Conservation (phyloP, 2,329 filamentous ascomycete species). For the Alternaria infectoria region DNA sequence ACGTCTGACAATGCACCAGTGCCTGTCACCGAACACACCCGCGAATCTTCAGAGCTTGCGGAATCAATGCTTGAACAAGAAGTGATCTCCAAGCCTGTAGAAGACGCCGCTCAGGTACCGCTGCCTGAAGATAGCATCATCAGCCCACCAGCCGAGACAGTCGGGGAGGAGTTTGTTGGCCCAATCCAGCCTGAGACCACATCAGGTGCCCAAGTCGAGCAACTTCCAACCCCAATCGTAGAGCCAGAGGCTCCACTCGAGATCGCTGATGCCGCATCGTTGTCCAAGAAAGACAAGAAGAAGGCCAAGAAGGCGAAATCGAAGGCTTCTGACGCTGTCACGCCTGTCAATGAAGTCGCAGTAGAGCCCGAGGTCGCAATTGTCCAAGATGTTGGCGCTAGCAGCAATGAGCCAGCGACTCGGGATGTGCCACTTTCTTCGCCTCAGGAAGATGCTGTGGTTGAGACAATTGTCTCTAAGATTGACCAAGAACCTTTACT, state of each 20-base stretch:
- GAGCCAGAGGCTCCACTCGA: not conserved
- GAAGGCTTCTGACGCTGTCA: conserved; percentile 22
- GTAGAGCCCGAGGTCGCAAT: not conserved
- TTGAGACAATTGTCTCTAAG: conserved; percentile 17
- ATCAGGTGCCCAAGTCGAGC: not conserved
- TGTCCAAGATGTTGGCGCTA: not conserved
- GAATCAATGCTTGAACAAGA: not conserved
- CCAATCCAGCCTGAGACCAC: not conserved
- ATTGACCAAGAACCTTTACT: not conserved
- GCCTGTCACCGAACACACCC: not conserved
- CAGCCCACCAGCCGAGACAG: not conserved
- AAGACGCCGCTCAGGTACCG: conserved; percentile 13
- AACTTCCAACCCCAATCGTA: not conserved
- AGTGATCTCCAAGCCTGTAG: not conserved
- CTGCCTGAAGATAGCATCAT: conserved; percentile 1
- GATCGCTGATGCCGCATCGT: conserved; percentile 4
- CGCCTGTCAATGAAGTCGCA: conserved; percentile 15
- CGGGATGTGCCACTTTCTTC: not conserved
- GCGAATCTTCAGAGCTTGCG: not conserved
- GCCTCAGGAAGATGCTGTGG: conserved; percentile 3
- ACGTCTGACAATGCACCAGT: not conserved
- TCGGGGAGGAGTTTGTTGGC: not conserved
- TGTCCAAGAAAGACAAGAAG: conserved; percentile 39
- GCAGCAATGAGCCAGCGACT: not conserved
- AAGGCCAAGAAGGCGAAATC: conserved; percentile 37